Conservation (phyloP, 2,329 filamentous ascomycete species). For the Beauveria scarabaeidicola region DNA sequence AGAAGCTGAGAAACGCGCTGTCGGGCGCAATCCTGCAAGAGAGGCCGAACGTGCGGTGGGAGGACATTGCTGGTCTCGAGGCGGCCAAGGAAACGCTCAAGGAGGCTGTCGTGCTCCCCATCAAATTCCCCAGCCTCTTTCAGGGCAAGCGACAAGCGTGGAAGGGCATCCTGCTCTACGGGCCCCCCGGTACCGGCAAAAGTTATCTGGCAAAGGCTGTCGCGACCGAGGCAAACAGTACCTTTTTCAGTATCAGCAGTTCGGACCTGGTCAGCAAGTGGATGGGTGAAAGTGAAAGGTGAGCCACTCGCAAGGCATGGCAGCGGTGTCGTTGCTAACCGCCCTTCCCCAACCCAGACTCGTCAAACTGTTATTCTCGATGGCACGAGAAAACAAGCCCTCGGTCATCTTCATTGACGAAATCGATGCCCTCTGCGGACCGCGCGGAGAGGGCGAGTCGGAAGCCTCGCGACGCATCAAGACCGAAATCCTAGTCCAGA, state of each 20-base stretch:
- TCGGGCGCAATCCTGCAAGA: slow-evolving; percentile 89
- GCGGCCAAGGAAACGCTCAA: slow-evolving; percentile 93
- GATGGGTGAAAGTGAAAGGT: slow-evolving; percentile 99
- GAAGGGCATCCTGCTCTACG: slow-evolving; percentile 96
- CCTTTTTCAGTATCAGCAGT: slow-evolving; percentile 97
- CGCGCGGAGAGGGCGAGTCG: slow-evolving; percentile 87
- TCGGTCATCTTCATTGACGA: slow-evolving; percentile 99
- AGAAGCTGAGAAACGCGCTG: slow-evolving; percentile 88
- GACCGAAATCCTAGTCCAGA: slow-evolving; percentile 95
- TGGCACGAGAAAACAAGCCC: slow-evolving; percentile 96
- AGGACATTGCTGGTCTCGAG: slow-evolving; percentile 93
- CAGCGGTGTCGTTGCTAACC: slow-evolving; percentile 16
- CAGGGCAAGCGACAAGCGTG: slow-evolving; percentile 93
- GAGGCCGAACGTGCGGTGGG: slow-evolving; percentile 94
- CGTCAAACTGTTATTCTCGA: slow-evolving; percentile 93
- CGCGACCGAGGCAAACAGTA: slow-evolving; percentile 96
- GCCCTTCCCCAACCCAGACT: slow-evolving; percentile 44
- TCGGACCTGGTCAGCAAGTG: slow-evolving; percentile 97
- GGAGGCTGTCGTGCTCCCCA: slow-evolving; percentile 93
- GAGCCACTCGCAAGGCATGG: slow-evolving; percentile 16
- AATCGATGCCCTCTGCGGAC: slow-evolving; percentile 91
- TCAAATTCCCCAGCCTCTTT: slow-evolving; percentile 96
- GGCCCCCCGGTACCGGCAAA: slow-evolving; percentile 94
- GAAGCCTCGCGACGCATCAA: slow-evolving; percentile 97
- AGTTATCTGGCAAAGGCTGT: slow-evolving; percentile 96